Evolutionary conservation across 106 monocot genomes (phyloP), one percentile per base, ranked within the genome.

Genomic region (Ottelia alismoides): DNA sequence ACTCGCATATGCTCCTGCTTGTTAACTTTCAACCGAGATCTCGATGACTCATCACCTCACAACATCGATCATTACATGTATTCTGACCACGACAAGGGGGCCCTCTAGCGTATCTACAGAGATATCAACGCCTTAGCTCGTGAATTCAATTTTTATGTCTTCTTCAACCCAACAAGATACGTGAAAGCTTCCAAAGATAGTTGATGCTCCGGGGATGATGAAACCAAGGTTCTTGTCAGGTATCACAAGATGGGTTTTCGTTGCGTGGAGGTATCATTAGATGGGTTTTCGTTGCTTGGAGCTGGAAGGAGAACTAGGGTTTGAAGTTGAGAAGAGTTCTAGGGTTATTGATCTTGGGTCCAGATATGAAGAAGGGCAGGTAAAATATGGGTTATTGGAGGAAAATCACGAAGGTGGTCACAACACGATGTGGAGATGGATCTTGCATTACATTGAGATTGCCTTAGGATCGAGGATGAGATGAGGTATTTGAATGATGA

Each of bases 391-490:
- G 40, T 43, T 43, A 6, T 6, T 43, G 40, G 40, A 43, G 40
- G 40, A 43, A 43, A 16, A 43, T 43, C 40, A 16, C 40, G 40
- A 43, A 16, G 40, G 16, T 43, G 40, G 16, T 43, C 16, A 16
- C n/a, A n/a, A n/a, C n/a, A n/a, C 40, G 79, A 77, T 11, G 72
- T 26, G 2, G 28, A 46, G 30, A 23, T 45, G n/a, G 65, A 55
- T 31, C 35, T 70, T 20, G 61, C 70, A 3, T 53, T 78, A 4
- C 49, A 45, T 44, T 87, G 87, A 72, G 87, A 87, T 40, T 78
- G 82, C 49, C 79, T 89, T 24, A 63, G 51, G 22, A 35, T 79
- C 20, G 76, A 76, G 7, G 89, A 75, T 14, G 69, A 58, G 16
- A 3, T 61, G 40, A 64, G 64, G 55, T 65, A 74, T 31, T 27